Evolutionary conservation across 768 basidiomycete species (phyloP), one percentile per base, ranked within the genome.

Genomic region (Lyophyllum shimeji): DNA sequence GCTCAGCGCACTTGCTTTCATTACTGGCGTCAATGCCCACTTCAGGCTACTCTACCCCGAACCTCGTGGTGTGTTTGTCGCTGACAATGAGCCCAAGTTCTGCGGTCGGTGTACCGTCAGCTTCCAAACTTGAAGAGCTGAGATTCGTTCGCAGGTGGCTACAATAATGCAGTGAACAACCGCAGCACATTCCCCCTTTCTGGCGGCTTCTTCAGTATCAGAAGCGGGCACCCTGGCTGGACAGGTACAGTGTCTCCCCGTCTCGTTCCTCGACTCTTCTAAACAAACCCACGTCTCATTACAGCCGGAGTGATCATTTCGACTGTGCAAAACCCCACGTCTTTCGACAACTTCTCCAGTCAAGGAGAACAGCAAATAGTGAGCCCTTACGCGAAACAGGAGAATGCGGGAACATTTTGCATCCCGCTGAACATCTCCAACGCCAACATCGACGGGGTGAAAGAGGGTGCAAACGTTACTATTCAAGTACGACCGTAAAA

Each of bases 21-120:
- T 81, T 27, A 73, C 76, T n/a, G 67, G 78, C 42, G 69, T 74
- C 33, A 71, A 75, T 44, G 90, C 89, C 17, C 91, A 94, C 69
- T 93, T 92, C 71, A 82, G 82, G 47, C 76, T 94, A 40, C 77
- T 84, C 57, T 92, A 83, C 64, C 91, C 90, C 21, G 65, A 74
- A 6, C 84, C 88, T 31, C 79, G 91, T 53, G 91, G 91, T 0
- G 69, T 65, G 0, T 92, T 92, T 66, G 81, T 81, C 48, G 77
- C 82, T 37, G 74, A 76, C 46, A 63, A 73, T 13, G 84, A 87
- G 60, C 73, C 74, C 4, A 71, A 72, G 7, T 88, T 86, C 70
- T 90, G 90, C 64, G 88, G 88, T 88, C 57, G 49, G 81, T 71
- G 11, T 8, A 13, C 27, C 12, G 15, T 51, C n/a, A 44, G 39